These are phyloP conservation scores for Termitomyces sp. DNA, from an alignment of 768 basidiomycete genomes.

Conservation along the genomic window DNA sequence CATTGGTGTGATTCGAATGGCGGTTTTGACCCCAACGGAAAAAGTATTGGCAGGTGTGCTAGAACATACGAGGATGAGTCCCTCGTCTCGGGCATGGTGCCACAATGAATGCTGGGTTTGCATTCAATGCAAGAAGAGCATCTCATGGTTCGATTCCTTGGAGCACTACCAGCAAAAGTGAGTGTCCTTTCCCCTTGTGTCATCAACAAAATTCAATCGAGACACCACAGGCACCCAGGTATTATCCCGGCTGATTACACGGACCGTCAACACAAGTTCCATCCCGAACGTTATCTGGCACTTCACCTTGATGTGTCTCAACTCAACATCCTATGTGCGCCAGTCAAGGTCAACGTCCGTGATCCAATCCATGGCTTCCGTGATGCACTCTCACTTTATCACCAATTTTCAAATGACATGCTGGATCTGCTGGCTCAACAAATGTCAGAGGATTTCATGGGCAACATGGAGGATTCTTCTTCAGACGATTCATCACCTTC, in stretches of 20 bases:
- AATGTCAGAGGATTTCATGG: neutral
- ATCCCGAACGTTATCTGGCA: constrained; percentile 1
- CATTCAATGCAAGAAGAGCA: constrained; percentile 3
- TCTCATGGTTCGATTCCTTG: constrained; percentile 1
- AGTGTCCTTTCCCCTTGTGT: neutral
- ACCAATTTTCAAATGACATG: neutral
- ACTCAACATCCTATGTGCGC: neutral
- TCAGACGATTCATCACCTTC: neutral
- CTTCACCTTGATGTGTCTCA: constrained; percentile 2
- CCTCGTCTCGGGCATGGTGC: neutral
- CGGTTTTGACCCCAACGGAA: neutral
- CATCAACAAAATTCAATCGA: neutral
- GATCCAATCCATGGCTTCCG: constrained; percentile 5
- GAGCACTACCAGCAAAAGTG: constrained; percentile 4
- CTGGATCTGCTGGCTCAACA: neutral
- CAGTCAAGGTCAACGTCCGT: constrained; percentile 1
- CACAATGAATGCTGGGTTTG: constrained; percentile 5
- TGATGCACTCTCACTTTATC: neutral
- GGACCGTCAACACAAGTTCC: neutral
- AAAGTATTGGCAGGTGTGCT: neutral
- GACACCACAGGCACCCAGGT: neutral
- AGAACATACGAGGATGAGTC: constrained; percentile 5
- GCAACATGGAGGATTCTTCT: neutral
- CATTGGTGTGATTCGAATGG: neutral
- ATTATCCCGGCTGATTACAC: neutral